Evolutionary conservation across 2,329 filamentous ascomycete genomes (phyloP).

Genomic region (Emmonsiellopsis sp.): DNA sequence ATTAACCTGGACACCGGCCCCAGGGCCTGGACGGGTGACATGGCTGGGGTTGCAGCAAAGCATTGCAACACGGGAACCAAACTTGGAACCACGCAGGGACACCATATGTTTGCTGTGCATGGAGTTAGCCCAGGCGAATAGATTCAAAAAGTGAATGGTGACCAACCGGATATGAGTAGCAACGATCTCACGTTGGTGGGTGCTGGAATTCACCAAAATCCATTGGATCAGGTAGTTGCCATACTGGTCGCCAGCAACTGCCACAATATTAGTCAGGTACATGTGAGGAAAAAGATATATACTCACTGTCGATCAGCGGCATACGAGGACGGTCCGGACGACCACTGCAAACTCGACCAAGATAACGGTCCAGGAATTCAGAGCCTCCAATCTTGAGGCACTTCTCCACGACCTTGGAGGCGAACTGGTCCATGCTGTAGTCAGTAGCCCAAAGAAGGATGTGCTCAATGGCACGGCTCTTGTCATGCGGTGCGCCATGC

Average conservation of each 20-base stretch:
- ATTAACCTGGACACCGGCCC: conserved; percentile 58
- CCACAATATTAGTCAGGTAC: neutral
- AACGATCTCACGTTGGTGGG: conserved; percentile 86
- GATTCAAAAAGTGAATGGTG: neutral
- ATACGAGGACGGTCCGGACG: conserved; percentile 86
- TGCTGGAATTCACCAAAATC: conserved; percentile 78
- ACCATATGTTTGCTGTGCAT: conserved; percentile 82
- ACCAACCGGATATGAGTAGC: conserved; percentile 71
- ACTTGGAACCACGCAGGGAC: conserved; percentile 94
- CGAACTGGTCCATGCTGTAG: conserved; percentile 98
- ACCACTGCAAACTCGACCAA: conserved; percentile 88
- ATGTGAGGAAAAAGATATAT: neutral
- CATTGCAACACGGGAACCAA: conserved; percentile 96
- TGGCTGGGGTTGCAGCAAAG: conserved; percentile 93
- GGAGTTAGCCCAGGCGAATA: conserved; percentile 8
- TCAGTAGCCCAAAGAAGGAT: conserved; percentile 88
- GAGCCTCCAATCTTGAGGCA: conserved; percentile 90
- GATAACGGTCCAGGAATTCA: conserved; percentile 85
- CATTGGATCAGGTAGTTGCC: conserved; percentile 98
- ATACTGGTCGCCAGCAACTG: conserved; percentile 90
- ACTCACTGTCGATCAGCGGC: conserved; percentile 81
- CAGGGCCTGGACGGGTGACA: conserved; percentile 78
- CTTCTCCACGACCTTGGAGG: conserved; percentile 98
- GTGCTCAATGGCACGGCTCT: conserved; percentile 87
- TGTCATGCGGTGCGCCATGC: conserved; percentile 82